A percentile compares a stretch with the other conserved stretches of the same genome.
Conservation (phyloP, 805 yeast species). For the Yarrowia hollandica region DNA sequence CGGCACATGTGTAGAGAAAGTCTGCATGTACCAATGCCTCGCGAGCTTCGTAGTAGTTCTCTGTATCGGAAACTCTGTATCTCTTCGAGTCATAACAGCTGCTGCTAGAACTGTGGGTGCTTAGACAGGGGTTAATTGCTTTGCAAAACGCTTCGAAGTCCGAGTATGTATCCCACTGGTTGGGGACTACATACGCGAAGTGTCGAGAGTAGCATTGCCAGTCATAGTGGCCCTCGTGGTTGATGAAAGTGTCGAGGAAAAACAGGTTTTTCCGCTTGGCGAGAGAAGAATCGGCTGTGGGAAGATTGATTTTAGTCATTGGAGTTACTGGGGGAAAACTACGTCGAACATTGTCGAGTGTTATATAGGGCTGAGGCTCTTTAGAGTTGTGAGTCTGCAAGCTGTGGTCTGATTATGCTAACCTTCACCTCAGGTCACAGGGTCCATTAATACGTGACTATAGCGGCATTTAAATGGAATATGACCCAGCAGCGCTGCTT, state of each 20-base stretch:
- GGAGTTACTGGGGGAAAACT: background rate
- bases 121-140: background rate
- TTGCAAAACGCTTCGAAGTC: constrained; percentile 13
- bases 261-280: constrained; percentile 8
- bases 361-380: background rate
- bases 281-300: constrained; percentile 5
- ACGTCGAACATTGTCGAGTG: background rate
- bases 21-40: constrained; percentile 3
- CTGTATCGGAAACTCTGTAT: constrained; percentile 5
- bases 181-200: constrained; percentile 9
- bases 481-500: background rate
- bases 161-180: constrained; percentile 15
- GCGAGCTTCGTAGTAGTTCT: constrained; percentile 5
- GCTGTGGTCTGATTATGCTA: constrained; percentile 20
- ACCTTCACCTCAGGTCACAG: background rate
- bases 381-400: background rate
- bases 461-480: background rate
- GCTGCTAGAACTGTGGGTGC: background rate
- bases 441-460: no score
- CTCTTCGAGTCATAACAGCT: background rate
- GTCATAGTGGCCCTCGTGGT: constrained; percentile 18
- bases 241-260: constrained; percentile 16
- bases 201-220: constrained; percentile 10
- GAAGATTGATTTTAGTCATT: background rate
- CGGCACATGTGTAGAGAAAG: constrained; percentile 18